Evolutionary conservation across 805 yeast genomes (phyloP).

Genomic region (Candida odintsovae): DNA sequence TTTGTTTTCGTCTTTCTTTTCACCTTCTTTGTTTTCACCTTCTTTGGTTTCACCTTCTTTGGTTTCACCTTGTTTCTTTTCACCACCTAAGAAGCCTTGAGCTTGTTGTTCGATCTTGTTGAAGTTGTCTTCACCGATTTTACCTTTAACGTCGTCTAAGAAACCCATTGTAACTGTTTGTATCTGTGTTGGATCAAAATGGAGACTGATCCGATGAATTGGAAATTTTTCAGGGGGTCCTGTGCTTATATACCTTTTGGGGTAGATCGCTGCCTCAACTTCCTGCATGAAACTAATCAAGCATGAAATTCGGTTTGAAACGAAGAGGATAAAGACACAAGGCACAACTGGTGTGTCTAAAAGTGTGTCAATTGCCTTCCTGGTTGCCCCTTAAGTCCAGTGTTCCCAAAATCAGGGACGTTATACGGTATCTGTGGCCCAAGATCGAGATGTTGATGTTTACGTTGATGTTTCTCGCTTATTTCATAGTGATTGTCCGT

Average conservation of each 20-base stretch:
- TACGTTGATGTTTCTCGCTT: too few relatives aligned
- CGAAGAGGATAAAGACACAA: not conserved
- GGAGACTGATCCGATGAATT: not conserved
- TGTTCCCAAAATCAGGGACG: not conserved
- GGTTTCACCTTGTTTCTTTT: not conserved
- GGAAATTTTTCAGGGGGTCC: not conserved
- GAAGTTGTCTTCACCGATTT: constrained; percentile 15
- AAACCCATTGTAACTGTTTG: constrained; percentile 16
- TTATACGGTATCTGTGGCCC: not conserved
- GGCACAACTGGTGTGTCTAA: too few relatives aligned
- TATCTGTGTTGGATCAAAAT: not conserved
- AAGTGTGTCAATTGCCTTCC: too few relatives aligned
- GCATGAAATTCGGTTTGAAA: not conserved
- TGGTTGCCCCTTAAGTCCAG: too few relatives aligned
- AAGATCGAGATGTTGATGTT: too few relatives aligned
- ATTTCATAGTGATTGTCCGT: too few relatives aligned
- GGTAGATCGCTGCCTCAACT: not conserved
- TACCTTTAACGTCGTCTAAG: constrained; percentile 14
- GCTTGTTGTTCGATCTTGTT: constrained; percentile 11
- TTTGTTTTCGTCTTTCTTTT: not conserved
- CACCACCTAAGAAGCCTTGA: constrained; percentile 4
- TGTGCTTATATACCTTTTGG: not conserved
- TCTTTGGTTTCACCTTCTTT: not conserved
- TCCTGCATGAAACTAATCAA: not conserved
- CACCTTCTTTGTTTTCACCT: constrained; percentile 1